A percentile compares a stretch with the other conserved stretches of the same genome.
Conservation (phyloP, 495 filamentous ascomycete species). For the Hypoxylon lienhwacheense region DNA sequence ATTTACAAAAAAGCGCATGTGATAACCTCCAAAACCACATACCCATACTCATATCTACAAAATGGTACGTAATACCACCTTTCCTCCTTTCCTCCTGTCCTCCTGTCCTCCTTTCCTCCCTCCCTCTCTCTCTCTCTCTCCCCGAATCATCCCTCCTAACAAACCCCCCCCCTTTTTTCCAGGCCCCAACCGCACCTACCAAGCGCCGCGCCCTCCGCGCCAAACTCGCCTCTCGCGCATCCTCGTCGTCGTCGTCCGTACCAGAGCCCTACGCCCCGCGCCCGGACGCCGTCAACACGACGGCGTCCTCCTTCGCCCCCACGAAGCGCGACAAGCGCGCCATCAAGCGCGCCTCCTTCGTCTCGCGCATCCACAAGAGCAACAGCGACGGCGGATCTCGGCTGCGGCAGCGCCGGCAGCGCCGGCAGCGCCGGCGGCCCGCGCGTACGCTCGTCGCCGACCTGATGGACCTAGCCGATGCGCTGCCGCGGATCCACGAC, state of each 20-base stretch:
- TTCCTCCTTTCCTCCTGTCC: too few species aligned
- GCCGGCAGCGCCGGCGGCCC: conserved; percentile 63
- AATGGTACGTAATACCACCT: too few species aligned
- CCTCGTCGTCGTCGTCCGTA: too few species aligned
- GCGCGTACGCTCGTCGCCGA: conserved; percentile 76
- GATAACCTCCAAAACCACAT: too few species aligned
- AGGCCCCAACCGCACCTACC: conserved; percentile 49
- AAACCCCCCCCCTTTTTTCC: not conserved
- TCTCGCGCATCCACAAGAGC: conserved; percentile 72
- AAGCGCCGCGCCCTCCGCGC: conserved; percentile 51
- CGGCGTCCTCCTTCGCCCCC: conserved; percentile 57
- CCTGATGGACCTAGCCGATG: conserved; percentile 74
- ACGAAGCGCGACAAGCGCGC: conserved; percentile 76
- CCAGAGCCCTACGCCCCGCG: conserved; percentile 42
- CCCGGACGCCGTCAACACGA: conserved; percentile 39
- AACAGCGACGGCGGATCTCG: conserved; percentile 38
- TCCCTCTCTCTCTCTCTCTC: too few species aligned
- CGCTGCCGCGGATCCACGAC: conserved; percentile 63
- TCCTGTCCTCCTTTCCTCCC: too few species aligned
- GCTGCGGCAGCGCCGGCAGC: conserved; percentile 20
- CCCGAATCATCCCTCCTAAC: conserved; percentile 21
- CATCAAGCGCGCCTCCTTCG: conserved; percentile 74
- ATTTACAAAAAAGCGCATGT: too few species aligned
- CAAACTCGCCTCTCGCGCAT: conserved; percentile 41
- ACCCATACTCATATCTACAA: too few species aligned